Evolutionary conservation across 805 yeast species (phyloP), one percentile per base, ranked within the genome.

Genomic region (Ogataea glucozyma): DNA sequence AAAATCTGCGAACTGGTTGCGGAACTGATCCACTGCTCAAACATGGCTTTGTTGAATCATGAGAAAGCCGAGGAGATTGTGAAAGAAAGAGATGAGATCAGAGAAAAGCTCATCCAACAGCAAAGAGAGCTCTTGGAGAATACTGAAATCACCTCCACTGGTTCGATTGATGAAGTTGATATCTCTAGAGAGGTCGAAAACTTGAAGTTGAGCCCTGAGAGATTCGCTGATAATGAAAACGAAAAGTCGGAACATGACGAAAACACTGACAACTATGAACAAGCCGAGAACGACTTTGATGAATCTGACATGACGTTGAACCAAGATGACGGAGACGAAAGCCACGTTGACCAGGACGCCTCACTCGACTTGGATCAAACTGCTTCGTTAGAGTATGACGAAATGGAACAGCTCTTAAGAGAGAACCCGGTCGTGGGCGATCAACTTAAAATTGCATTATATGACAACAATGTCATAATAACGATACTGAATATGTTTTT

Each of bases 21-120:
- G 0, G 99, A 93, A 58, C 72, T 93, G 30, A 72, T 93, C 43
- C 99, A 93, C 65, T 93, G 99, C 60, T 88, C 97, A n/a, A 93
- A 93, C 66, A 93, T 93, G 98, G 88, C 85, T 0, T 72, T 89
- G 14, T 74, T 93, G 52, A 93, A 90, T 59, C 88, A 88, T 29
- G 80, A 77, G 31, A 75, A 73, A 42, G 88, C 91, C 17, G 89
- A 84, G 53, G 71, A 71, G 23, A 77, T 87, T 32, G 83, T 87
- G 12, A 63, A 63, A 26, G 81, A 83, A 44, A 76, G 97, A 41
- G 95, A 88, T 54, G 61, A 65, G 8, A 78, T 82, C 26, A 74
- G 97, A 46, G 71, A 67, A 26, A 70, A 80, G 21, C 65, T 84
- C 57, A 54, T 74, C 43, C 56, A 55, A 43, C 60, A 56, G 45